A percentile compares a stretch with the other conserved stretches of the same genome.
Evolutionary conservation across 1,284 basidiomycete genomes (phyloP).

Genomic region (Ceratobasidium sp.): DNA sequence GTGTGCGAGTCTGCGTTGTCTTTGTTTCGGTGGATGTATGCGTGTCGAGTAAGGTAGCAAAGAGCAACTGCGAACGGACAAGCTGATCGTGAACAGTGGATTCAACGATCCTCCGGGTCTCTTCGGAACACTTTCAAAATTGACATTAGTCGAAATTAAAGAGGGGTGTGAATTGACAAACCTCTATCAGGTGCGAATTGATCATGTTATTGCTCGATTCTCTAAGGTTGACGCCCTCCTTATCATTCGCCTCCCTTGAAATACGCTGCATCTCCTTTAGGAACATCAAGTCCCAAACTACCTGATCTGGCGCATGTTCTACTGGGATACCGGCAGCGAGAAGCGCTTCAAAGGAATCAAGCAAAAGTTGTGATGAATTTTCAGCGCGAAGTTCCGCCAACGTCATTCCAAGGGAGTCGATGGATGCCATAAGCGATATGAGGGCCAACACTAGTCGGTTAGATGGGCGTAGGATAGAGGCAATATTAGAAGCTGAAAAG

Average conservation of each 20-base stretch:
- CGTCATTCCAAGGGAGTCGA: conserved; percentile 58
- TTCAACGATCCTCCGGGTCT: conserved; percentile 48
- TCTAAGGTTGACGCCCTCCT: conserved; percentile 12
- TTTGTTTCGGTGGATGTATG: conserved; percentile 23
- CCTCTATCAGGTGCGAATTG: conserved; percentile 22
- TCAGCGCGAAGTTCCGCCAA: conserved; percentile 47
- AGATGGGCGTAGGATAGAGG: conserved; percentile 57
- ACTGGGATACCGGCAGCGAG: conserved; percentile 36
- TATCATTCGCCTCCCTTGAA: conserved; percentile 48
- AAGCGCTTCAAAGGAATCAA: conserved; percentile 40
- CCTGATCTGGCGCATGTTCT: conserved; percentile 45
- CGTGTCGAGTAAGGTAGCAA: conserved; percentile 41
- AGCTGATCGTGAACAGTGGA: conserved; percentile 50
- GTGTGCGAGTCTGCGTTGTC: conserved; percentile 37
- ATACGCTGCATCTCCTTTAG: conserved; percentile 53
- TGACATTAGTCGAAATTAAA: conserved; percentile 46
- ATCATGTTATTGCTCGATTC: conserved; percentile 14
- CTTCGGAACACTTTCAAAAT: conserved; percentile 44
- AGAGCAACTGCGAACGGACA: conserved; percentile 46
- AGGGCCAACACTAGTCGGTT: conserved; percentile 61
- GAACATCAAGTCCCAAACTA: conserved; percentile 57
- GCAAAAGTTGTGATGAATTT: conserved; percentile 48
- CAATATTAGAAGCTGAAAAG: conserved; percentile 43
- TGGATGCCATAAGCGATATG: conserved; percentile 58
- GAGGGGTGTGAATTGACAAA: not conserved